Evolutionary conservation across 768 basidiomycete genomes (phyloP).

Genomic region (Gloeostereum incarnatum): DNA sequence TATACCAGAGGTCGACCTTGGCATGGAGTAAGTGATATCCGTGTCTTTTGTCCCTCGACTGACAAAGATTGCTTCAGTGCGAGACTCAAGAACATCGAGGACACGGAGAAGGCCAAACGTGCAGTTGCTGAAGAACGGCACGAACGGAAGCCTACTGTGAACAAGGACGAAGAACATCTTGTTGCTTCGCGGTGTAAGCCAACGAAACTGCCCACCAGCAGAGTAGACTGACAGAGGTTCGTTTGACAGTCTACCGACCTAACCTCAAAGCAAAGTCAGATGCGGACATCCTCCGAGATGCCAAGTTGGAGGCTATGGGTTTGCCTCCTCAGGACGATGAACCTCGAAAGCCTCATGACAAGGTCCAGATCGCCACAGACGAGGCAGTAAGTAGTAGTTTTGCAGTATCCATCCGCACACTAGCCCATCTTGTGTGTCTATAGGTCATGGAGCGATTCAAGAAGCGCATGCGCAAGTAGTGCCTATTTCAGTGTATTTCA

Average conservation of each 20-base stretch:
- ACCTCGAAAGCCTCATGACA: constrained; percentile 37
- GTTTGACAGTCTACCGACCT: constrained; percentile 73
- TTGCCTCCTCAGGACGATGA: constrained; percentile 47
- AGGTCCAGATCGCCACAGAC: constrained; percentile 82
- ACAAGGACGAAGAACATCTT: constrained; percentile 73
- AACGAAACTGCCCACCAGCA: background rate
- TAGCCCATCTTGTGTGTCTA: constrained; percentile 3
- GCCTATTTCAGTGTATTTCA: constrained; percentile 4
- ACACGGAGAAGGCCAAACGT: constrained; percentile 94
- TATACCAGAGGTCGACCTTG: constrained; percentile 96
- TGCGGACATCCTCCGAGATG: constrained; percentile 79
- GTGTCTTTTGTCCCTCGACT: background rate
- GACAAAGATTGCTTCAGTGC: constrained; percentile 35
- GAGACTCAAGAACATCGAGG: constrained; percentile 91
- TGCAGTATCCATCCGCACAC: background rate
- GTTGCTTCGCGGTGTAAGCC: constrained; percentile 82
- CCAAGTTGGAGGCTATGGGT: constrained; percentile 82
- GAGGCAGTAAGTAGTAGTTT: constrained; percentile 56
- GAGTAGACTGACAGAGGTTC: constrained; percentile 4
- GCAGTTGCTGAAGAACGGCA: constrained; percentile 68
- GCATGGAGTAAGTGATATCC: constrained; percentile 81
- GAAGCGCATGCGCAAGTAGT: constrained; percentile 81
- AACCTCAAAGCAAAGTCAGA: constrained; percentile 80
- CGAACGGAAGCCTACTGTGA: constrained; percentile 36
- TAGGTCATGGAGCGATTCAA: constrained; percentile 97